phyloP scores from a whole-genome alignment of 2,329 filamentous ascomycete genomes.

The Harringtonia lauricola region DNA sequence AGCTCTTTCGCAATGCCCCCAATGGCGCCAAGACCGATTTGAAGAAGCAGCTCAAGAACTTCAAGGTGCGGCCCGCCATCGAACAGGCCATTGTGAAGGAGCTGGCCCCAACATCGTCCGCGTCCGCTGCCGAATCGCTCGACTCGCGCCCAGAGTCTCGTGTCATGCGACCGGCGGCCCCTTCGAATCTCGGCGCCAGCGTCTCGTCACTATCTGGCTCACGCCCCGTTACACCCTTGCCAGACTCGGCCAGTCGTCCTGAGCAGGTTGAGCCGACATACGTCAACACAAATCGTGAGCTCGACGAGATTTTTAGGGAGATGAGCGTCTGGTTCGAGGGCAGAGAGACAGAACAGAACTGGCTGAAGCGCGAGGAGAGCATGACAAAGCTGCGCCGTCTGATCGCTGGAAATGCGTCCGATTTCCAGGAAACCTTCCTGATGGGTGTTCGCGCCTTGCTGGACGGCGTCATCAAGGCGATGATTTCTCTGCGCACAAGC shows the following conservation, averaged over 20 bases:
- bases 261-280: constrained; percentile 71
- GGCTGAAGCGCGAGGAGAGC: constrained; percentile 76
- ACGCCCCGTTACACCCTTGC: constrained; percentile 48
- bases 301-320: constrained; percentile 77
- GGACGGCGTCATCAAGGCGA: constrained; percentile 80
- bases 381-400: constrained; percentile 66
- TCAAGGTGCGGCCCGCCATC: constrained; percentile 80
- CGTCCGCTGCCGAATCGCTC: constrained; percentile 24
- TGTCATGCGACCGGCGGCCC: constrained; percentile 13
- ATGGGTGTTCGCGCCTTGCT: constrained; percentile 60
- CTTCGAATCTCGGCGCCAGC: constrained; percentile 34
- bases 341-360: constrained; percentile 82
- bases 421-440: constrained; percentile 64
- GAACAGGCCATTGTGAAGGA: constrained; percentile 69
- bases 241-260: constrained; percentile 42
- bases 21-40: constrained; percentile 79
- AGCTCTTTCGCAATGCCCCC: constrained; percentile 74
- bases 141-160: constrained; percentile 23
- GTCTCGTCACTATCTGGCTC: constrained; percentile 37
- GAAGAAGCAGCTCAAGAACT: constrained; percentile 73
- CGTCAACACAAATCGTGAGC: constrained; percentile 71
- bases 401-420: constrained; percentile 70
- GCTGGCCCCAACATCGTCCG: constrained; percentile 41
- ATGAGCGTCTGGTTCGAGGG: constrained; percentile 81
- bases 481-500: constrained; percentile 78